Conservation (phyloP, 805 yeast species). For the Priceomyces haplophilus region DNA sequence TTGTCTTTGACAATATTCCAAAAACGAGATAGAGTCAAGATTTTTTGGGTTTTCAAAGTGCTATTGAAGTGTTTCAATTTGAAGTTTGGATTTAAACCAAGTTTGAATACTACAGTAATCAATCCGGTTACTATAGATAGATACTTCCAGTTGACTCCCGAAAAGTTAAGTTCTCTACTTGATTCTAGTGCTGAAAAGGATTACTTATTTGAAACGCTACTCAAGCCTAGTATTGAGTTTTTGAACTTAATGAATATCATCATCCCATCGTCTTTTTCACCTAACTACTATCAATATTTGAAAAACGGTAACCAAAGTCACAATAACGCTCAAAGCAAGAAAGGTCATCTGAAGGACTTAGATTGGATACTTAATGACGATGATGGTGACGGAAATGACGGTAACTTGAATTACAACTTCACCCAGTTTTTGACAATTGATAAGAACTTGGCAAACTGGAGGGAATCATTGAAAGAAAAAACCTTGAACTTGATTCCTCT, state of each 20-base stretch:
- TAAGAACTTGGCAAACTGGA: conserved; percentile 40
- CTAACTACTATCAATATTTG: conserved; percentile 43
- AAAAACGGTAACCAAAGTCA: conserved; percentile 26
- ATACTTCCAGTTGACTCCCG: conserved; percentile 44
- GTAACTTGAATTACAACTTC: conserved; percentile 44
- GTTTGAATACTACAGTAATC: conserved; percentile 44
- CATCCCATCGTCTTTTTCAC: conserved; percentile 46
- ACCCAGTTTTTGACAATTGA: conserved; percentile 42
- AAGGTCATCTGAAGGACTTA: conserved; percentile 22
- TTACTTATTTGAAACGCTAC: conserved; percentile 32
- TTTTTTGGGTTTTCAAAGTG: conserved; percentile 47
- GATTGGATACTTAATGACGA: conserved; percentile 46
- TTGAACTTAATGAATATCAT: conserved; percentile 42
- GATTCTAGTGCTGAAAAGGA: conserved; percentile 20
- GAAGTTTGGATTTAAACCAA: conserved; percentile 46
- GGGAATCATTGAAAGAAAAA: conserved; percentile 33
- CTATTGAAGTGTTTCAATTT: conserved; percentile 40
- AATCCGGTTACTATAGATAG: conserved; percentile 46
- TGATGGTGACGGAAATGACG: conserved; percentile 48
- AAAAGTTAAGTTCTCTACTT: conserved; percentile 35
- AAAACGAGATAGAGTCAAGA: conserved; percentile 37
- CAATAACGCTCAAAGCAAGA: conserved; percentile 15
- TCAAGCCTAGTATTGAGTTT: conserved; percentile 43
- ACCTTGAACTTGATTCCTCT: conserved; percentile 25
- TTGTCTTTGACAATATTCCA: conserved; percentile 39